A percentile compares a stretch with the other conserved stretches of the same genome.
phyloP scores from a whole-genome alignment of 164 flowering plant genomes.

The Echeveria elegans region DNA sequence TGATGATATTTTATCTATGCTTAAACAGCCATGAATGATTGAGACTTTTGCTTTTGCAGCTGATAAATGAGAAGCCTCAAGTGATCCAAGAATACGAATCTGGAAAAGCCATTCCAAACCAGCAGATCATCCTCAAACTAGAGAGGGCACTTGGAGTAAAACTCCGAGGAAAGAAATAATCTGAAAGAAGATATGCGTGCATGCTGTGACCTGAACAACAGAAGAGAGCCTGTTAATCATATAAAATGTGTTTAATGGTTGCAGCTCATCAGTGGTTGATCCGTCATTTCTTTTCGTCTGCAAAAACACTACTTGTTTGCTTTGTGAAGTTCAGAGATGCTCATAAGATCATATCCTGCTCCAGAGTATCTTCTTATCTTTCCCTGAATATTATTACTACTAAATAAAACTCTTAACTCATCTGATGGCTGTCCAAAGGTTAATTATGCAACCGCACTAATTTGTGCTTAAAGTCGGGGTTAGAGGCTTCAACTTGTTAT shows the following conservation, averaged over 20 bases:
- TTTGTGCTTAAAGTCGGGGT: no score
- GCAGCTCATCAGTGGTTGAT: not conserved
- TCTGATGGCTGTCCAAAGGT: no score
- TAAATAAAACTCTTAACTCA: not conserved
- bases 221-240: not conserved
- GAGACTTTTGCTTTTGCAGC: slow-evolving; percentile 26
- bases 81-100: slow-evolving; percentile 93
- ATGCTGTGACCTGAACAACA: not conserved
- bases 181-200: not conserved
- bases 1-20: no score
- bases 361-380: not conserved
- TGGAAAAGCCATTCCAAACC: slow-evolving; percentile 97
- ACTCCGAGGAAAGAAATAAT: slow-evolving; percentile 85
- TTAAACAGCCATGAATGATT: not conserved
- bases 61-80: slow-evolving; percentile 97
- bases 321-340: not conserved
- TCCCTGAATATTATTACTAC: not conserved
- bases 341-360: not conserved
- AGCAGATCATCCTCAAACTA: slow-evolving; percentile 77
- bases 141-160: slow-evolving; percentile 94
- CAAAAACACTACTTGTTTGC: not conserved
- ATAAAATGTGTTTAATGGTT: not conserved
- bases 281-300: not conserved
- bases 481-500: no score
- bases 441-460: no score